Conservation (phyloP, 2,329 filamentous ascomycete genomes). For the Moelleriella libera region DNA sequence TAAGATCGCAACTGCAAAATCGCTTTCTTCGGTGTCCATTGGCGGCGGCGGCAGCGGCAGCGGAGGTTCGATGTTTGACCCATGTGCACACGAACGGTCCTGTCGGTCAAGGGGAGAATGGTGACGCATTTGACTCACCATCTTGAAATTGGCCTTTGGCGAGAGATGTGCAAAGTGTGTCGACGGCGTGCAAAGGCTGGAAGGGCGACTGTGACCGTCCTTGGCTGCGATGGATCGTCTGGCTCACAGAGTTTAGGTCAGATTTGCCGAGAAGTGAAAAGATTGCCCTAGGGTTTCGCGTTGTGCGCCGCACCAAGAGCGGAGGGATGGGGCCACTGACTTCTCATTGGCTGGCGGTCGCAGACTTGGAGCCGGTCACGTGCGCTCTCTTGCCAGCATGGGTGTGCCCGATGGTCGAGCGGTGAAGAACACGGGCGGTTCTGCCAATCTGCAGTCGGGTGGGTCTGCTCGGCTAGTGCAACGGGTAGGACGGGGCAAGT, state of each 20-base stretch:
- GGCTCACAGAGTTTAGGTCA: conserved; percentile 16
- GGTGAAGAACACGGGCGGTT: not conserved
- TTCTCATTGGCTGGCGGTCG: conserved; percentile 3
- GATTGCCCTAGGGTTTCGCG: conserved; percentile 22
- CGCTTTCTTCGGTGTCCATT: no score
- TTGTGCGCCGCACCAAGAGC: conserved; percentile 9
- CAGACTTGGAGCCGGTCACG: not conserved
- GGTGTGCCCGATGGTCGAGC: not conserved
- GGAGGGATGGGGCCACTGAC: not conserved
- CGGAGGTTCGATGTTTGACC: no score
- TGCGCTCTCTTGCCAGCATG: no score
- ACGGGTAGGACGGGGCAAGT: not conserved
- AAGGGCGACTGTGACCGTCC: conserved; percentile 18
- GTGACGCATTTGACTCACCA: conserved; percentile 22
- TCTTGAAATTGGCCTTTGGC: conserved; percentile 27
- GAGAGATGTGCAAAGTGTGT: conserved; percentile 23
- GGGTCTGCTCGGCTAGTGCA: not conserved
- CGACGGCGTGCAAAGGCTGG: conserved; percentile 18
- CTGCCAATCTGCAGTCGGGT: not conserved
- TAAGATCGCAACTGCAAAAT: no score
- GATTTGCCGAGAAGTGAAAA: conserved; percentile 22
- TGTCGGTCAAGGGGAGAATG: not conserved
- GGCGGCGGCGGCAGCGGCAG: no score
- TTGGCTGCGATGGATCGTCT: conserved; percentile 14
- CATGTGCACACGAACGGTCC: no score